Evolutionary conservation across 805 yeast species (phyloP).

Genomic region (Blastobotrys chiropterorum): DNA sequence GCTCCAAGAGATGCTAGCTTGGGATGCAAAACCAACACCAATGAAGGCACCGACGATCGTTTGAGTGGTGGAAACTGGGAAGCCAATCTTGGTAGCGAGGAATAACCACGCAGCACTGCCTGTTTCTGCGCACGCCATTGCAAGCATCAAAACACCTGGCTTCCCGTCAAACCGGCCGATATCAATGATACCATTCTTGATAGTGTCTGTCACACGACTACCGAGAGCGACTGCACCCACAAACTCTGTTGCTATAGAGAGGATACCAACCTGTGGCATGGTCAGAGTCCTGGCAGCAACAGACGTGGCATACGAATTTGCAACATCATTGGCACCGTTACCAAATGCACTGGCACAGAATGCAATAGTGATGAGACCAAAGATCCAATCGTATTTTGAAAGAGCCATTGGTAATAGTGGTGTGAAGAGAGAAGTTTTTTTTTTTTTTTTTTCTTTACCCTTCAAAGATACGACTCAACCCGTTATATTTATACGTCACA

Average conservation of each 20-base stretch:
- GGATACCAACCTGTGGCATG: slow-evolving; percentile 70
- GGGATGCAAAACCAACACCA: slow-evolving; percentile 70
- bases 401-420: neutral
- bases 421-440: too few species aligned
- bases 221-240: slow-evolving; percentile 72
- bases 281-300: slow-evolving; percentile 63
- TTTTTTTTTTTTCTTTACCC: too few species aligned
- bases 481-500: neutral
- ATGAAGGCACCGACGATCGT: slow-evolving; percentile 71
- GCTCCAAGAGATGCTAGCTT: slow-evolving; percentile 66
- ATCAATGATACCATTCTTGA: slow-evolving; percentile 57
- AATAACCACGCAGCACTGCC: slow-evolving; percentile 70
- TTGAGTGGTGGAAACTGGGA: slow-evolving; percentile 81
- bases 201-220: slow-evolving; percentile 67
- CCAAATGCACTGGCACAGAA: slow-evolving; percentile 40
- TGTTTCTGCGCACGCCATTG: slow-evolving; percentile 69
- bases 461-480: neutral
- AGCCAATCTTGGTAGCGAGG: slow-evolving; percentile 57
- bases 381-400: neutral
- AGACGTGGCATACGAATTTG: slow-evolving; percentile 74
- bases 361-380: neutral
- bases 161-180: slow-evolving; percentile 41
- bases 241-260: slow-evolving; percentile 67
- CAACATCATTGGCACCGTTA: slow-evolving; percentile 60
- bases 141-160: slow-evolving; percentile 68